Evolutionary conservation across 129 eudicot species (phyloP), one percentile per base, ranked within the genome.

Genomic region (Scalesia atractyloides): DNA sequence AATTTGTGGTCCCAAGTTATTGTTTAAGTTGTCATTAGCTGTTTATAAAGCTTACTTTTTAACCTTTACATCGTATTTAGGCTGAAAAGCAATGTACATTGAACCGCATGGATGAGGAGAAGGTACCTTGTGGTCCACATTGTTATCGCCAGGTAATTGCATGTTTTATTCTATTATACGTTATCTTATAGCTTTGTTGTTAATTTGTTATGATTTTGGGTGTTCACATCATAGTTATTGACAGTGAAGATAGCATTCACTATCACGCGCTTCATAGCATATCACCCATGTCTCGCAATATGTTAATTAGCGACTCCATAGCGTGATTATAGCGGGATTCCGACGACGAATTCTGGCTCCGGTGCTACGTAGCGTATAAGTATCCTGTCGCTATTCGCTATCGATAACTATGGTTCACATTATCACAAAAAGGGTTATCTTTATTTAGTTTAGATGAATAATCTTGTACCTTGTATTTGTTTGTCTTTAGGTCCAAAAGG

Each of bases 111-210:
- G 91, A 95, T 57, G 96, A 77, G 61, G 93, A 78, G 77, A 86
- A 82, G 78, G 73, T 44, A 44, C 92, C 96, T 49, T 95, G 99
- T 68, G 91, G 99, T 59, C 84, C 82, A 2, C 80, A 83, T 69
- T 95, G 99, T 84, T 87, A 88, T 82, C 84, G 86, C 36, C 79
- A 48, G 97, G 99, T 95, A 95, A 69, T 20, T 64, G 12, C 5
- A n/a, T 18, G 22, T 62, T 68, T 52, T 57, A 33, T 60, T 54
- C 7, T 14, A 34, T 15, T 60, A 54, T 43, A 66, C 16, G 13
- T 64, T 9, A 43, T 41, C 46, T 41, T 8, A 41, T 41, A 58
- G 22, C 20, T 44, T 10, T 22, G 3, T 22, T 64, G 17, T 62
- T 48, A 33, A 41, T 74, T 22, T 26, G 16, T 54, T 36, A 24